Evolutionary conservation across 495 filamentous ascomycete species (phyloP), one percentile per base, ranked within the genome.

Genomic region (Thermothielavioides terrestris): DNA sequence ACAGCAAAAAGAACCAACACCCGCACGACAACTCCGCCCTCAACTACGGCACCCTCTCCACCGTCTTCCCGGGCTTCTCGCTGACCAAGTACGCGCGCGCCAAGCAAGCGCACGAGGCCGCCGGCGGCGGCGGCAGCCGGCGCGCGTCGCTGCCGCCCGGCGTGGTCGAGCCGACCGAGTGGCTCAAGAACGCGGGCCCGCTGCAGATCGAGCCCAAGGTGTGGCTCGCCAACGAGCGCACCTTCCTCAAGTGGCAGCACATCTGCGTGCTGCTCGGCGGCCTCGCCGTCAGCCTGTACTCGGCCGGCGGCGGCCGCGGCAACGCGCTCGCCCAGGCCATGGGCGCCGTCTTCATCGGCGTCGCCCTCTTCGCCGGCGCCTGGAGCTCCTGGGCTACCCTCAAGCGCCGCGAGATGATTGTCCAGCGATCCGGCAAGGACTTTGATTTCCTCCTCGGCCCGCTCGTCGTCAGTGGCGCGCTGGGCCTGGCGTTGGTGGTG

Each of bases 221-320:
- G 6, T 98, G 92, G 90, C 84, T 98, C 28, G 92, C 92, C 41
- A 98, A 98, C 63, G 88, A 98, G 69, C 81, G 92, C 38, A 98
- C 92, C 0, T 98, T 95, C 59, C 80, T 98, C 64, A 95, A 95
- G 64, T 98, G 92, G 92, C 85, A 95, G 66, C 89, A 97, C 61
- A 85, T 97, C 55, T 83, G 80, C 45, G 76, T 98, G 21, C 74
- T 97, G 23, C 79, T 97, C 7, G 89, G 88, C 9, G 81, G 79
- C 21, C 66, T 98, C 25, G 86, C 87, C 3, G 70, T 98, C 21
- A 87, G 82, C 34, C 69, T 98, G 26, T 95, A 89, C 67, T 92
- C 90, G 59, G 88, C 92, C 0, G 49, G 48, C 14, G 42, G 53
- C 84, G 86, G 20, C 69, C 81, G 60, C 36, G 52, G 49, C 17